These are phyloP conservation scores for Epichloe amarillans DNA, from an alignment of 2,329 filamentous ascomycete species.

Conservation along the genomic window DNA sequence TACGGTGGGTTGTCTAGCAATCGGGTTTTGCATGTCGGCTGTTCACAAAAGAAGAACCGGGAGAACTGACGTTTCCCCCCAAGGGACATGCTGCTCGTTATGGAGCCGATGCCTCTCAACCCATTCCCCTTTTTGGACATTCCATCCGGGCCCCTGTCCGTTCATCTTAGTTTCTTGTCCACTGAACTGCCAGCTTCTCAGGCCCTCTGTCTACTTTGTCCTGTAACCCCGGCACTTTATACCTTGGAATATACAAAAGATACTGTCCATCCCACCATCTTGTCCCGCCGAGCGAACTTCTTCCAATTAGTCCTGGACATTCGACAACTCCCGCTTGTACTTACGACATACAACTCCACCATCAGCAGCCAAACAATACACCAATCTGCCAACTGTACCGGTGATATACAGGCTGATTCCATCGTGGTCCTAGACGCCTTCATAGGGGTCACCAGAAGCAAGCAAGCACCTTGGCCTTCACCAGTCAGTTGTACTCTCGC, in stretches of 20 bases:
- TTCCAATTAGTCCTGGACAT: not conserved
- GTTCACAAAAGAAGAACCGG: not conserved
- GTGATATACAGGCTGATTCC: not conserved
- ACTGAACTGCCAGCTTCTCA: conserved; percentile 4
- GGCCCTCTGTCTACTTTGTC: conserved; percentile 8
- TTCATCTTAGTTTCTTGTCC: conserved; percentile 14
- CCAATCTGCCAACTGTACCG: not conserved
- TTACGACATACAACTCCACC: not conserved
- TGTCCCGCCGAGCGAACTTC: not conserved
- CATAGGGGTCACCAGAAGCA: not conserved
- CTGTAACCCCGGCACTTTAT: conserved; percentile 12
- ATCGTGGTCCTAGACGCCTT: not conserved
- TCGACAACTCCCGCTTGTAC: not conserved
- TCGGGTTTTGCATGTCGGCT: conserved; percentile 1
- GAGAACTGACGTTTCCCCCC: conserved; percentile 4
- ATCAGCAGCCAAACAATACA: not conserved
- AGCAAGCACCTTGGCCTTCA: not conserved
- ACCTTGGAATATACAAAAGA: conserved; percentile 18
- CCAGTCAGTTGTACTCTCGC: not conserved
- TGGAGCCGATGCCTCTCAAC: conserved; percentile 18
- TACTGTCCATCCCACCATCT: conserved; percentile 6
- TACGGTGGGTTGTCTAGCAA: not conserved
- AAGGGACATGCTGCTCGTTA: conserved; percentile 7
- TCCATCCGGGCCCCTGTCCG: conserved; percentile 22
- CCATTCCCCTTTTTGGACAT: conserved; percentile 26